A percentile compares a stretch with the other conserved stretches of the same genome.
Conservation (phyloP, 164 flowering plant genomes). For the Litsea cubeba region DNA sequence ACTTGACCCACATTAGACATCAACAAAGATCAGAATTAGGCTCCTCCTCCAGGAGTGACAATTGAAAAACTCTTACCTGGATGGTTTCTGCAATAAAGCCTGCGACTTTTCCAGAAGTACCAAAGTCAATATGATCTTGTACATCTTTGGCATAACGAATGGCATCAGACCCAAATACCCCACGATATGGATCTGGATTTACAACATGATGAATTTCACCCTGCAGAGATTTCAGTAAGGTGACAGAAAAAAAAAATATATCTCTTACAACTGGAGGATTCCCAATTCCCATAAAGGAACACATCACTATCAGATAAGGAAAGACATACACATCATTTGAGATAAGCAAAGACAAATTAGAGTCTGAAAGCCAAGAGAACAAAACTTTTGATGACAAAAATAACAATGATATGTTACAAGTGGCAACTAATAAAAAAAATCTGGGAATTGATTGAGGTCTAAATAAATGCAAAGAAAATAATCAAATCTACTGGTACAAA, state of each 20-base stretch:
- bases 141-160: conserved; percentile 72
- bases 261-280: background rate
- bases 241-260: background rate
- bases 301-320: background rate
- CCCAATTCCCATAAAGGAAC: background rate
- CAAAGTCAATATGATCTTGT: conserved; percentile 90
- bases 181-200: conserved; percentile 94
- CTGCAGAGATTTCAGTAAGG: conserved; percentile 30
- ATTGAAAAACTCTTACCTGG: conserved; percentile 47
- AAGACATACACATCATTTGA: too few relatives aligned
- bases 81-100: conserved; percentile 98
- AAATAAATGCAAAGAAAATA: background rate
- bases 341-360: background rate
- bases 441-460: background rate
- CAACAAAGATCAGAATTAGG: background rate
- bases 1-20: background rate
- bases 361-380: background rate
- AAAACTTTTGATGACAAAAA: background rate
- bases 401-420: background rate
- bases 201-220: conserved; percentile 95
- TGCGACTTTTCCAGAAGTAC: conserved; percentile 89
- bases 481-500: background rate
- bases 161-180: conserved; percentile 80
- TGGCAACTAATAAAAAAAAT: too few relatives aligned
- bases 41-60: background rate